These are phyloP conservation scores for Pichia sp. DNA, from an alignment of 1,139 yeast species.

Conservation along the genomic window DNA sequence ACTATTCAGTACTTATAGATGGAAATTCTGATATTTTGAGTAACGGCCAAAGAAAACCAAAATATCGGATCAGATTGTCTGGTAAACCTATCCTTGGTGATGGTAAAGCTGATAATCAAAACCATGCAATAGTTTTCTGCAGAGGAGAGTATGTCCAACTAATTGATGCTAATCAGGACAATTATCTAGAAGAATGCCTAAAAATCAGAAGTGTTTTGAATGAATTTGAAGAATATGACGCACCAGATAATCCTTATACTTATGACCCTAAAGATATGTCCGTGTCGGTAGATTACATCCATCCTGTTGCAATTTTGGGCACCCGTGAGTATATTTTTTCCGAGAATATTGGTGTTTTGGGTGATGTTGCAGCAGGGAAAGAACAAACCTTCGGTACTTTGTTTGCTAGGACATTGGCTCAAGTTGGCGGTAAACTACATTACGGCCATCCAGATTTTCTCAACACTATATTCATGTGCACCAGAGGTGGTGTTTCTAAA, in stretches of 20 bases:
- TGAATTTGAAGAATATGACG: slow-evolving; percentile 64
- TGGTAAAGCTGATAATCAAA: slow-evolving; percentile 87
- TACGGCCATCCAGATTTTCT: slow-evolving; percentile 92
- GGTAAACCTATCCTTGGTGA: slow-evolving; percentile 90
- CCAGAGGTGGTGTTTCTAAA: slow-evolving; percentile 86
- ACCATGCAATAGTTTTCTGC: slow-evolving; percentile 67
- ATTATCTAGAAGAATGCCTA: slow-evolving; percentile 78
- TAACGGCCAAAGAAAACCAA: slow-evolving; percentile 37
- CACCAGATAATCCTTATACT: slow-evolving; percentile 37
- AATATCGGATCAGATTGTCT: slow-evolving; percentile 56
- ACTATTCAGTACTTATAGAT: slow-evolving; percentile 61
- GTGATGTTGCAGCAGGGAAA: slow-evolving; percentile 91
- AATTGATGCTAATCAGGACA: slow-evolving; percentile 85
- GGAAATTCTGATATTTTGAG: slow-evolving; percentile 40
- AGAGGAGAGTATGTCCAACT: slow-evolving; percentile 87
- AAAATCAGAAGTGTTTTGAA: slow-evolving; percentile 72
- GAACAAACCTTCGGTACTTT: slow-evolving; percentile 91
- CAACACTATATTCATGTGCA: slow-evolving; percentile 80
- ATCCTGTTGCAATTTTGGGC: slow-evolving; percentile 80
- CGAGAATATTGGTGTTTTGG: slow-evolving; percentile 78
- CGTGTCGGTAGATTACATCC: slow-evolving; percentile 23
- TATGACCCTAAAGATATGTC: slow-evolving; percentile 39
- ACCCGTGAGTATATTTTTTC: slow-evolving; percentile 87
- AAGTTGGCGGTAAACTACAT: slow-evolving; percentile 82
- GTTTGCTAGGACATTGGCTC: slow-evolving; percentile 80